A percentile compares a stretch with the other conserved stretches of the same genome.
Conservation (phyloP, 148 eudicot genomes). For the Rhododendron simsii region DNA sequence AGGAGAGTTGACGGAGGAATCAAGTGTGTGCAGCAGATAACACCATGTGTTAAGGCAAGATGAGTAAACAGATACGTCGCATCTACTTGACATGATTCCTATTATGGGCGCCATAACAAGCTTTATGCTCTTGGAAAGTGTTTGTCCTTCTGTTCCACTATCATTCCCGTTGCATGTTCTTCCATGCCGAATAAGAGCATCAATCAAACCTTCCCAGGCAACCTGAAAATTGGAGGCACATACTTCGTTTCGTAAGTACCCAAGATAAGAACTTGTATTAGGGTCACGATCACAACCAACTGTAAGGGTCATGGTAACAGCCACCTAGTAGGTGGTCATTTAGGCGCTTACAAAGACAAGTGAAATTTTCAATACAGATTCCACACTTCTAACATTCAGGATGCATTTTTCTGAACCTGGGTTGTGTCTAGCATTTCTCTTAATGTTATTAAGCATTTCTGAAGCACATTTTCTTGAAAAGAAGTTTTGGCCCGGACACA, state of each 20-base stretch:
- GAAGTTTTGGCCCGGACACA: background rate
- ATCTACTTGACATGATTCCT: conserved; percentile 64
- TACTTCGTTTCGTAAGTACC: background rate
- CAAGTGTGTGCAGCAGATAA: conserved; percentile 79
- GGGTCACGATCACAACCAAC: background rate
- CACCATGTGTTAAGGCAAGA: conserved; percentile 85
- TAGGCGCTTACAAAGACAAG: background rate
- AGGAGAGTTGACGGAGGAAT: conserved; percentile 44
- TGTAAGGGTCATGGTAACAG: background rate
- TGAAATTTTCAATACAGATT: background rate
- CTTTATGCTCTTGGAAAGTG: conserved; percentile 46
- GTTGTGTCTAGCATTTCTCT: background rate
- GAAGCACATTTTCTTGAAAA: background rate
- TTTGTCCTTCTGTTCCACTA: conserved; percentile 27
- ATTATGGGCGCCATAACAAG: conserved; percentile 82
- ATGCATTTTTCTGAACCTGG: background rate
- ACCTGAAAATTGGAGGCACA: conserved; percentile 42
- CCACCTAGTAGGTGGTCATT: background rate
- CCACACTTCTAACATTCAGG: background rate
- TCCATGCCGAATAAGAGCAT: conserved; percentile 51
- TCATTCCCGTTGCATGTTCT: conserved; percentile 19
- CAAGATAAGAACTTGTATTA: background rate
- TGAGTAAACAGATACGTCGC: conserved; percentile 57
- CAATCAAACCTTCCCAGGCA: conserved; percentile 93
- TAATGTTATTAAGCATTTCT: background rate